Conservation (phyloP, 2,329 filamentous ascomycete genomes). For the Claviceps cyperi region DNA sequence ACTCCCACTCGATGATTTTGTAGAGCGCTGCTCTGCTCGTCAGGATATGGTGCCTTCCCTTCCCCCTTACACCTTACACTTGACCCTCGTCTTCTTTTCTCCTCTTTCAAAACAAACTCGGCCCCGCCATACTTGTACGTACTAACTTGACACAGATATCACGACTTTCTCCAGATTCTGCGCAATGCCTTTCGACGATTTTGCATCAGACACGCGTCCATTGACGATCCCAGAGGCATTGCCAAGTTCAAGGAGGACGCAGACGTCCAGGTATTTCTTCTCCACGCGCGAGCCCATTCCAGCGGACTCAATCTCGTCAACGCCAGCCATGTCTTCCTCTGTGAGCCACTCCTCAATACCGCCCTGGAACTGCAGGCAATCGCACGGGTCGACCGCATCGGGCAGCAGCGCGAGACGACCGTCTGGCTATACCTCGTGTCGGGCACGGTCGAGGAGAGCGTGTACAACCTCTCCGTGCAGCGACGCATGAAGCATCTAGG, state of each 20-base stretch:
- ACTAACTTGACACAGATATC: slow-evolving; percentile 32
- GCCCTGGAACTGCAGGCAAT: slow-evolving; percentile 91
- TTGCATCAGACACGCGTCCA: slow-evolving; percentile 57
- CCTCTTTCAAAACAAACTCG: no score
- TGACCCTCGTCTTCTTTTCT: not conserved
- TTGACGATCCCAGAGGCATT: slow-evolving; percentile 56
- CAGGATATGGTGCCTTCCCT: not conserved
- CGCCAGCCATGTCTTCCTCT: slow-evolving; percentile 86
- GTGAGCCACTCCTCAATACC: slow-evolving; percentile 85
- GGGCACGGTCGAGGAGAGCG: slow-evolving; percentile 81
- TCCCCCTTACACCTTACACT: not conserved
- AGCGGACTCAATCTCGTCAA: slow-evolving; percentile 85
- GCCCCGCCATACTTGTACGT: not conserved
- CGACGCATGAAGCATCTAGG: slow-evolving; percentile 66
- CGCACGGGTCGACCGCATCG: slow-evolving; percentile 86
- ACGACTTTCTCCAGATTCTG: slow-evolving; percentile 65
- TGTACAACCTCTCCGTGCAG: slow-evolving; percentile 73
- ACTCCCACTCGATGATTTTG: no score
- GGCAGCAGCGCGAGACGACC: slow-evolving; percentile 73
- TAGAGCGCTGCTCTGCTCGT: no score
- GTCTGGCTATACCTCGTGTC: slow-evolving; percentile 93
- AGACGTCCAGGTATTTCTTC: slow-evolving; percentile 63
- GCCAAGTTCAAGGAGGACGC: slow-evolving; percentile 64
- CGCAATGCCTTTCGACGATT: slow-evolving; percentile 54
- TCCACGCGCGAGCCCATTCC: slow-evolving; percentile 79